Evolutionary conservation across 805 yeast genomes (phyloP), one percentile per base, ranked within the genome.

Genomic region (Zygotorulaspora sp.): DNA sequence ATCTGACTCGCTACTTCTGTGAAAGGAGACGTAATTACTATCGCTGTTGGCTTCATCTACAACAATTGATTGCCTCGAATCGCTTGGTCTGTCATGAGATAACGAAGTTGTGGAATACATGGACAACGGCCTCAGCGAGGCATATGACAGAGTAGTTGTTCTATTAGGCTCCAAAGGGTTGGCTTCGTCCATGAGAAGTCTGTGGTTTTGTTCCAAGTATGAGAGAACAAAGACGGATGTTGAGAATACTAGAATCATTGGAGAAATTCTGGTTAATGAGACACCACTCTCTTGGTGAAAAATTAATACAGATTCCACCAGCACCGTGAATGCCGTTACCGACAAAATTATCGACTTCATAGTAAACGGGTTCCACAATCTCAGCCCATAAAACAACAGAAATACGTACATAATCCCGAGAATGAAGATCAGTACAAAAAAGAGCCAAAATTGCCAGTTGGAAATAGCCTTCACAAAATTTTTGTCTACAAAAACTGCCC

Each of bases 81-180:
- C 32, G 13, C 13, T 12, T 13, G 16, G 15, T n/a, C 25, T 11
- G 14, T 40, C 44, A 9, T 37, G 18, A 6, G 36, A 18, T n/a
- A 21, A 13, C 11, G 40, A 29, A 8, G 29, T 17, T 5, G 35
- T 17, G n/a, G 40, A 36, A 13, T 44, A 44, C 27, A 44, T 36
- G 17, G 45, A 41, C 20, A 34, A 24, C 4, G 45, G 48, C 22
- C 48, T 26, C 21, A 44, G 25, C 23, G 45, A 40, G 14, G 48
- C 43, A 37, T 44, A 44, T 20, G 48, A 44, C 4, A 44, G 48
- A 14, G 30, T 28, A 29, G 40, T 34, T 13, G 45, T 40, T 9
- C 48, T 40, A 19, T 35, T 35, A 10, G 36, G 30, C 36, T 33
- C 36, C 24, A 19, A 19, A 19, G 15, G 15, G 12, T 18, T 30